These are phyloP conservation scores for Fusarium mundagurra DNA, from an alignment of 2,329 filamentous ascomycete genomes.

Conservation along the genomic window DNA sequence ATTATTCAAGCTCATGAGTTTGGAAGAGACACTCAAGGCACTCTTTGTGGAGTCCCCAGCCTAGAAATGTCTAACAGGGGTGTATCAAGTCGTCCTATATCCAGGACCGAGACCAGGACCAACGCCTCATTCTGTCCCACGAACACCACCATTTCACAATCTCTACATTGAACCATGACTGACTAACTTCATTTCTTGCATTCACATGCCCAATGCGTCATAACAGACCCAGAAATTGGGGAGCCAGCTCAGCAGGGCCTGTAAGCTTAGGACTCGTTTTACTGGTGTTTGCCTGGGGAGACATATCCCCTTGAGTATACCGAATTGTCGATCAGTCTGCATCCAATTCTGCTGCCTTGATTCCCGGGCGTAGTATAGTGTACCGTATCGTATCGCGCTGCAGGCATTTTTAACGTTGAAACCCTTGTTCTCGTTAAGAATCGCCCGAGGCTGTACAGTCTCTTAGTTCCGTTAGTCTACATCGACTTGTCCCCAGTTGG, in stretches of 20 bases:
- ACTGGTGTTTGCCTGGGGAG: neutral
- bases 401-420: neutral
- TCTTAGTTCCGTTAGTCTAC: neutral
- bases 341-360: constrained; percentile 22
- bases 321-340: constrained; percentile 18
- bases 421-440: constrained; percentile 4
- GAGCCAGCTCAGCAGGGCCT: constrained; percentile 1
- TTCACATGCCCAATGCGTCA: constrained; percentile 7
- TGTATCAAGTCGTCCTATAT: constrained; percentile 13
- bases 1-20: neutral
- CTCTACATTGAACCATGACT: neutral
- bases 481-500: neutral
- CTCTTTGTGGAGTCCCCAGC: constrained; percentile 22
- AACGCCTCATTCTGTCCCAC: constrained; percentile 15
- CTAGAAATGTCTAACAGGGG: constrained; percentile 19
- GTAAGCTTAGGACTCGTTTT: constrained; percentile 6
- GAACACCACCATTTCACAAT: constrained; percentile 19
- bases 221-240: constrained; percentile 11
- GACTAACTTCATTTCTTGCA: neutral
- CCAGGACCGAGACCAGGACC: neutral
- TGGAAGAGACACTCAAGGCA: constrained; percentile 16
- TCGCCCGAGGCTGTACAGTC: constrained; percentile 32
- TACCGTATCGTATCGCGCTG: neutral
- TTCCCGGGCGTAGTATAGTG: constrained; percentile 1
- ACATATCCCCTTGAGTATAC: neutral